Evolutionary conservation across 2,329 filamentous ascomycete genomes (phyloP), one percentile per base, ranked within the genome.

Genomic region (Claviceps cyperi): DNA sequence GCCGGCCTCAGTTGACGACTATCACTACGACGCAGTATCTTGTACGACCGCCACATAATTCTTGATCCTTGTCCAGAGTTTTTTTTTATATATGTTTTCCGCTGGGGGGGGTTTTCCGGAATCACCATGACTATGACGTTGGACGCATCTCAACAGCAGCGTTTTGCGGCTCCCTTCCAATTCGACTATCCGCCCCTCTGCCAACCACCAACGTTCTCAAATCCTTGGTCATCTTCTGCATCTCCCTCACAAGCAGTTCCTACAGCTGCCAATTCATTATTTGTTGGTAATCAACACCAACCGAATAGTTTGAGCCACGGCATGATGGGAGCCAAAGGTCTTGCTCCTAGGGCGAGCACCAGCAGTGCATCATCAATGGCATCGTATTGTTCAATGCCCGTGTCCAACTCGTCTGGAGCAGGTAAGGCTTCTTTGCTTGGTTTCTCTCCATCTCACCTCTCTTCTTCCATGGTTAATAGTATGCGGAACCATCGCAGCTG

Each of bases 41-140:
- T 11, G 21, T 24, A 6, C 19, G 24, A 7, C 40, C 13, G 21
- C 6, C 40, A 40, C 15, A 15, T 21, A 45, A 32, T 32, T 4
- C 28, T 32, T 32, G 28, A 11, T 4, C 11, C 9, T 32, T 28
- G 9, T 28, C 11, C 28, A 28, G 28, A 28, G 9, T 28, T 28
- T 5, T 28, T 21, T 7, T 6, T 46, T 21, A 2, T 40, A 14
- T 3, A 6, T n/a, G 19, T 13, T 14, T 24, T 43, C 5, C 4
- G 5, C 21, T 43, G 13, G 22, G 13, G 41, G 22, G 6, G 22
- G 51, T 4, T 43, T 15, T 28, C 4, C 4, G 9, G 3, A 28
- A 62, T 58, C 71, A 80, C 68, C 68, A 95, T 95, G 89, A 92
- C 88, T 72, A 94, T 95, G 88, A 86, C 90, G 68, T 80, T 95